phyloP scores from a whole-genome alignment of 495 filamentous ascomycete species.

The Symbiotaphrina buchneri region DNA sequence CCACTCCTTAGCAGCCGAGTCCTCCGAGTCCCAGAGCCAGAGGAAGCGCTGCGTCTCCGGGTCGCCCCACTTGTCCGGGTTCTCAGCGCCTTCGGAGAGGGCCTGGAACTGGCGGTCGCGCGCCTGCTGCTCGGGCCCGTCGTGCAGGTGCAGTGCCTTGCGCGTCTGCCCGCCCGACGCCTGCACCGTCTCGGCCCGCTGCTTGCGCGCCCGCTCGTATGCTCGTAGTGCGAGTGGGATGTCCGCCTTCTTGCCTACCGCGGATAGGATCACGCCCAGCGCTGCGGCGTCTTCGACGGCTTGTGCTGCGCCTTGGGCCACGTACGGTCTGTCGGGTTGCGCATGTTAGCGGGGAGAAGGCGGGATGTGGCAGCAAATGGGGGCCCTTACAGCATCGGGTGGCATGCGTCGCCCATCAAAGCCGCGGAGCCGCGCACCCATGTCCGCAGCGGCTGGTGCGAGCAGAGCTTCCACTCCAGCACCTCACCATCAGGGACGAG shows the following conservation, averaged over 20 bases:
- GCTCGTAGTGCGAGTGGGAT: slow-evolving; percentile 6
- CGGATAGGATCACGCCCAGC: slow-evolving; percentile 6
- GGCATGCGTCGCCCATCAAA: slow-evolving; percentile 58
- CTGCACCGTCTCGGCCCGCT: slow-evolving; percentile 6
- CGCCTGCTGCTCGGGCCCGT: slow-evolving; percentile 8
- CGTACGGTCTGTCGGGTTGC: slow-evolving; percentile 1
- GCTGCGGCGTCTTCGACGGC: slow-evolving; percentile 10
- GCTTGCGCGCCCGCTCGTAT: slow-evolving; percentile 8
- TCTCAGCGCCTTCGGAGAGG: background rate
- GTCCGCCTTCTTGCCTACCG: background rate
- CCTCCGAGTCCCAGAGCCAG: too few species aligned
- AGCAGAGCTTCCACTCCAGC: slow-evolving; percentile 59
- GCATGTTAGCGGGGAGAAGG: too few species aligned
- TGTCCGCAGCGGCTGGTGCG: slow-evolving; percentile 42
- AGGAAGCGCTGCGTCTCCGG: slow-evolving; percentile 6
- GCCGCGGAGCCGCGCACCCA: slow-evolving; percentile 47
- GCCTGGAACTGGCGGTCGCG: slow-evolving; percentile 7
- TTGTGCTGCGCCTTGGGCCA: slow-evolving; percentile 9
- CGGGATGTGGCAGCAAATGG: too few species aligned
- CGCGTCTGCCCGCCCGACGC: slow-evolving; percentile 6
- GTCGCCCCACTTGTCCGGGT: slow-evolving; percentile 8
- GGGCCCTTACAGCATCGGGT: slow-evolving; percentile 57
- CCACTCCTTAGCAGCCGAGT: too few species aligned
- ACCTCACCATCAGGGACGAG: slow-evolving; percentile 65
- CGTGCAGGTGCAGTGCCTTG: slow-evolving; percentile 8